Conservation (phyloP, 148 eudicot genomes). For the Gaultheria prostrata region DNA sequence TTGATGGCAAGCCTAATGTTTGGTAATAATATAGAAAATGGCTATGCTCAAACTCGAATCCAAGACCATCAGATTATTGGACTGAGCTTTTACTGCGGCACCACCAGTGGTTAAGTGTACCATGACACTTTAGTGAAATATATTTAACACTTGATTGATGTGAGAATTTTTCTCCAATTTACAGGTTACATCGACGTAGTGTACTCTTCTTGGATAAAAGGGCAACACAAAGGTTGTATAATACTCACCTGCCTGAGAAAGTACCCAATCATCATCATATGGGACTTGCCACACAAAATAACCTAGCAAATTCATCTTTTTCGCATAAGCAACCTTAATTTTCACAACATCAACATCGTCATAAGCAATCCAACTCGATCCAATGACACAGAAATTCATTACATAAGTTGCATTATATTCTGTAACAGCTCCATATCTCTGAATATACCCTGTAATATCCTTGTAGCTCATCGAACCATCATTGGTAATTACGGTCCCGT, state of each 20-base stretch:
- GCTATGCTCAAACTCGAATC: no score
- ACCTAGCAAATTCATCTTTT: conserved; percentile 45
- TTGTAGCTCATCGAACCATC: conserved; percentile 38
- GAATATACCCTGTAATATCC: conserved; percentile 18
- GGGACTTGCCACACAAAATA: conserved; percentile 33
- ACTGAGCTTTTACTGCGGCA: no score
- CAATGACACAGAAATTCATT: conserved; percentile 28
- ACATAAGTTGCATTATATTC: conserved; percentile 37
- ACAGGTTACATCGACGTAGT: no score
- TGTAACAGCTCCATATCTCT: conserved; percentile 18
- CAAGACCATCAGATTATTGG: no score
- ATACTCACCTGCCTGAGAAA: conserved; percentile 36
- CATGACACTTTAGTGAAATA: no score
- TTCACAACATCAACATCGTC: conserved; percentile 49
- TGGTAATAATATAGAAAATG: no score
- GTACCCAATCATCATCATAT: conserved; percentile 42
- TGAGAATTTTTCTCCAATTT: no score
- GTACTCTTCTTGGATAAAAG: no score
- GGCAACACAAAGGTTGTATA: neutral
- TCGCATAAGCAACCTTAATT: conserved; percentile 46
- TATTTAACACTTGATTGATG: no score
- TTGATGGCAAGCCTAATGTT: no score
- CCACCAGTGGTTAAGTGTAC: no score
- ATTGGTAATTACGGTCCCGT: conserved; percentile 24
- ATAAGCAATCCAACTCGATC: conserved; percentile 43